Base-by-base conservation (phyloP, 2,329 filamentous ascomycete genomes). In the Xenoacremonium recifei region DNA sequence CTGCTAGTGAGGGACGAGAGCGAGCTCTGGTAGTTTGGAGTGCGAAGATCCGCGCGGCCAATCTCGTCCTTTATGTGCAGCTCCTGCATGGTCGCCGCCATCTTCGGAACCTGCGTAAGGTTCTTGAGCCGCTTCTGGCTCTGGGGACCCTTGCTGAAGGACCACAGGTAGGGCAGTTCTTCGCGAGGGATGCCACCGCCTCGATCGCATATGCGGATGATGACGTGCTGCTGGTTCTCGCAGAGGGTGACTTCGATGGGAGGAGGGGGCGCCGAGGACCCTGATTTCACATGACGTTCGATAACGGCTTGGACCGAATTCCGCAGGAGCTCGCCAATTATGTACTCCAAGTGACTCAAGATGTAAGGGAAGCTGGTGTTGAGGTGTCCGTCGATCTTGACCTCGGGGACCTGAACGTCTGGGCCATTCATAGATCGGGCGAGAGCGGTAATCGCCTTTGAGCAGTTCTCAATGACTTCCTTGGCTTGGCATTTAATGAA, bases 321-420 rank as follows among this genome's bases (percentile, higher is more conserved):
- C 27, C 93, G 85, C 18, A 99, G 75, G 17, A 99, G 82, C 69
- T 99, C 93, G 38, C 93, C 91, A 43, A 99, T 80, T 55, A 99
- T 96, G 67, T 99, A 99, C 68, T 99, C 92, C 38, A 99, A 79
- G 63, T 97, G 93, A 60, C 85, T 93, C 38, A 96, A 79, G 50
- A 99, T 97, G 60, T 96, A 99, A 2, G 95, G 93, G 60, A 99
- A 99, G 21, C 84, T 95, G 4, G 91, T 91, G 21, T 88, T 82
- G 3, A 93, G 75, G 61, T 99, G 90, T 17, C 95, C 93, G 48
- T 86, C 79, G 43, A 99, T 76, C 35, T 78, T 80, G 65, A 99
- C 87, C 49, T 90, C 82, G 5, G 93, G 93, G 2, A 99, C 77
- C 37, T 76, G 71, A 2, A 83, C 77, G 40, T 84, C 75, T 1